A percentile compares a stretch with the other conserved stretches of the same genome.
Conservation (phyloP, 129 eudicot genomes). For the Arctium lappa region DNA sequence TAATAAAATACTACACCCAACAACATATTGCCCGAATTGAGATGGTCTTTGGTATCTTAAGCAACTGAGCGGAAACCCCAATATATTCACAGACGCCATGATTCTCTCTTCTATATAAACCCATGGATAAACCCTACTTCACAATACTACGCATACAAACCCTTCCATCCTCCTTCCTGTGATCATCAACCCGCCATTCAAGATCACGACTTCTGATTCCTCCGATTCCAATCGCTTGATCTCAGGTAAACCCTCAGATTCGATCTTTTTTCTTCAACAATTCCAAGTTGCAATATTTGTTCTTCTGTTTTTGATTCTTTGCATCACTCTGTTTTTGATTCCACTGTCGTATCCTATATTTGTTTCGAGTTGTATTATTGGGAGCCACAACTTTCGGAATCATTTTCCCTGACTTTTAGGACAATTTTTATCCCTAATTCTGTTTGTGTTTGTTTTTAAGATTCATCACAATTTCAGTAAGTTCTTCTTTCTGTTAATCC, state of each 20-base stretch:
- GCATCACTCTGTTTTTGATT: conserved; percentile 1
- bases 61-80: neutral
- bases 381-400: conserved; percentile 21
- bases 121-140: neutral
- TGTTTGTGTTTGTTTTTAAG: neutral
- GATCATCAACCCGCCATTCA: neutral
- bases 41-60: neutral
- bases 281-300: neutral
- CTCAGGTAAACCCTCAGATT: conserved; percentile 7
- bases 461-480: conserved; percentile 5
- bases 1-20: neutral
- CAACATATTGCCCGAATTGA: neutral
- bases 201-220: neutral
- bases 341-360: neutral
- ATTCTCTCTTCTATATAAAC: conserved; percentile 4
- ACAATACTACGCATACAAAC: neutral
- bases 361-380: neutral
- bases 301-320: conserved; percentile 4
- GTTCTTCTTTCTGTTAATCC: neutral
- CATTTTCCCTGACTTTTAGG: neutral
- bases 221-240: neutral
- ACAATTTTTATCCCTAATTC: neutral
- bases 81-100: neutral
- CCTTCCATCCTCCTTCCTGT: neutral
- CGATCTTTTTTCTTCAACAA: neutral